These are phyloP conservation scores for Brassica cretica DNA, from an alignment of 345 rosid species.

Conservation along the genomic window DNA sequence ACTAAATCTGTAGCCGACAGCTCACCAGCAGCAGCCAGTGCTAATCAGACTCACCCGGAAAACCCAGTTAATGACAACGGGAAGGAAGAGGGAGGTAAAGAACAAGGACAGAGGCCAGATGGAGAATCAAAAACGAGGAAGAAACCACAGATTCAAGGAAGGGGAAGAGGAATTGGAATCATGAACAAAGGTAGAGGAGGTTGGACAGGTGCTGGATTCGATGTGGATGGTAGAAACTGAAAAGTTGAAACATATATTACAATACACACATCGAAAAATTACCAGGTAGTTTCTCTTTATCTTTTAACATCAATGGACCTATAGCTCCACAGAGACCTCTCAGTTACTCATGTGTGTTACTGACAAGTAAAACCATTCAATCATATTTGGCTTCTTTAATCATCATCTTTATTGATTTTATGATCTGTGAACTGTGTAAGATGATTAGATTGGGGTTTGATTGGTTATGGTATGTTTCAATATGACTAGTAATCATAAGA, in stretches of 20 bases:
- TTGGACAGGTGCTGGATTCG: slow-evolving; percentile 80
- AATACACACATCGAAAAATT: neutral
- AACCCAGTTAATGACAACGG: slow-evolving; percentile 38
- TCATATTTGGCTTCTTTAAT: slow-evolving; percentile 1
- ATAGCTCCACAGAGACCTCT: slow-evolving; percentile 22
- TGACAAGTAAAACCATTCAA: neutral
- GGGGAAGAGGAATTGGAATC: slow-evolving; percentile 62
- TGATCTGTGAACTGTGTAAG: neutral
- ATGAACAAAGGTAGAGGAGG: slow-evolving; percentile 70
- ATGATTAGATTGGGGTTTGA: slow-evolving; percentile 4
- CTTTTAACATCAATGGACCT: slow-evolving; percentile 14
- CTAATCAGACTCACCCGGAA: slow-evolving; percentile 35
- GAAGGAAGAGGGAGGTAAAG: slow-evolving; percentile 38
- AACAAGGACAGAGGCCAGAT: slow-evolving; percentile 49
- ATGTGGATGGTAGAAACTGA: slow-evolving; percentile 63
- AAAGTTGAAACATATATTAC: slow-evolving; percentile 18
- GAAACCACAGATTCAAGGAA: slow-evolving; percentile 63
- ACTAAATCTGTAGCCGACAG: slow-evolving; percentile 41
- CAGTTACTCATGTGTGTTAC: slow-evolving; percentile 7
- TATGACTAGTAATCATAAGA: neutral
- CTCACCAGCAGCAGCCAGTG: slow-evolving; percentile 41
- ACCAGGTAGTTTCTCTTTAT: slow-evolving; percentile 20
- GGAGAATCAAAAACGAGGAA: slow-evolving; percentile 62
- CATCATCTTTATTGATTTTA: neutral
- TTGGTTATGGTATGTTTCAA: slow-evolving; percentile 7